Evolutionary conservation across 345 rosid genomes (phyloP), one percentile per base, ranked within the genome.

Genomic region (Ricinus communis): DNA sequence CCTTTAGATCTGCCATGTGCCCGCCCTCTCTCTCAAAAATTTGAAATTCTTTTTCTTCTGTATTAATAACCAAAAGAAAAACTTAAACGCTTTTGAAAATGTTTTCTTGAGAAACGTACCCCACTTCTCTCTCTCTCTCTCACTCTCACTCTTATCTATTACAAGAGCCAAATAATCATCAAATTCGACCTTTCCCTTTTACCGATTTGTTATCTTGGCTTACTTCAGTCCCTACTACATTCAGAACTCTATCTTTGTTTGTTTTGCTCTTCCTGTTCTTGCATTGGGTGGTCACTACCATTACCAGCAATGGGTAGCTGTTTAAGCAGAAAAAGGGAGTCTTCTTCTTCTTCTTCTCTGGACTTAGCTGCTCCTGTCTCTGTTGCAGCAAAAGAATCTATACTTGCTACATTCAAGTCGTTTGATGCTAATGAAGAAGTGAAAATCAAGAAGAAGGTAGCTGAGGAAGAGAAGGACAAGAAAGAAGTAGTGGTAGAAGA

Each of bases 301-400:
- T 5, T 31, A 68, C 38, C 68, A 8, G 18, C 24, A 21, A 90
- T 88, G 97, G 97, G 97, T 50, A 75, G 79, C 76, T 91, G 93
- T 82, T 73, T 88, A 28, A 91, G 93, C 78, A 87, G 82, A 82
- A 76, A 76, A 54, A 81, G 75, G 9, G 74, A 69, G 18, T 59
- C 74, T 55, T 55, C 90, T 2, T 62, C 83, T 16, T 41, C 81
- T 43, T 53, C 80, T 24, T 52, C 51, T 52, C 41, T 67, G 49
- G 65, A 73, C 30, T 46, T 61, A 13, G 19, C 73, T 5, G 24
- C 72, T n/a, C n/a, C n/a, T n/a, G n/a, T 18, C 65, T 72, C 85
- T 5, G 24, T 38, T 10, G 19, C 76, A 18, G 53, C 11, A 50
- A 59, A 19, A 22, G 60, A 41, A 71, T 46, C 41, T 36, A 64